These are phyloP conservation scores for Ceratocystis cacaofunesta DNA, from an alignment of 2,329 filamentous ascomycete genomes.

Conservation along the genomic window DNA sequence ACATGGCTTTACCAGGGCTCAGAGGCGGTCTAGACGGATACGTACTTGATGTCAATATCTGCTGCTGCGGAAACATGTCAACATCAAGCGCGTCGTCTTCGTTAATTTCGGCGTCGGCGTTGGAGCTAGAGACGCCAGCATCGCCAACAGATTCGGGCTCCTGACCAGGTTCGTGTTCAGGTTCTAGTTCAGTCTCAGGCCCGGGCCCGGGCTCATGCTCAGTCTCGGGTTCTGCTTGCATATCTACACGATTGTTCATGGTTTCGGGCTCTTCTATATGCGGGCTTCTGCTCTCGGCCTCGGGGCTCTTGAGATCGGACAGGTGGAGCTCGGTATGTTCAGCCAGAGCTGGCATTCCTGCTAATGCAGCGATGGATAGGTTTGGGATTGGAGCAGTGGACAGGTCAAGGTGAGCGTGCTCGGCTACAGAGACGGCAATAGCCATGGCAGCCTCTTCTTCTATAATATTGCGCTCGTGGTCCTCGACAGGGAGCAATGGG, in stretches of 20 bases:
- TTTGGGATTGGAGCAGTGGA: slow-evolving; percentile 14
- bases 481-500: slow-evolving; percentile 27
- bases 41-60: background rate
- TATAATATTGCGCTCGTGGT: slow-evolving; percentile 12
- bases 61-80: background rate
- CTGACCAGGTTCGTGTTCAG: too few species aligned
- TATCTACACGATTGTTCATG: background rate
- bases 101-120: background rate
- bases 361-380: slow-evolving; percentile 6
- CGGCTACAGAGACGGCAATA: slow-evolving; percentile 14
- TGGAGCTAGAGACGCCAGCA: background rate
- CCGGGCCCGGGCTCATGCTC: too few species aligned
- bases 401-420: slow-evolving; percentile 13
- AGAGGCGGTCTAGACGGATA: background rate
- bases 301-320: slow-evolving; percentile 11
- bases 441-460: slow-evolving; percentile 13
- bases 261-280: slow-evolving; percentile 2
- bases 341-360: slow-evolving; percentile 12
- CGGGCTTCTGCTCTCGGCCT: slow-evolving; percentile 2
- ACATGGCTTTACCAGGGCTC: slow-evolving; percentile 7
- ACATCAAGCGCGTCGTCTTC: background rate
- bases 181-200: too few species aligned
- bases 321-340: slow-evolving; percentile 22
- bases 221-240: background rate
- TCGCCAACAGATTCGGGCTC: background rate